Conservation (phyloP, 768 basidiomycete species). For the Auriscalpium vulgare region DNA sequence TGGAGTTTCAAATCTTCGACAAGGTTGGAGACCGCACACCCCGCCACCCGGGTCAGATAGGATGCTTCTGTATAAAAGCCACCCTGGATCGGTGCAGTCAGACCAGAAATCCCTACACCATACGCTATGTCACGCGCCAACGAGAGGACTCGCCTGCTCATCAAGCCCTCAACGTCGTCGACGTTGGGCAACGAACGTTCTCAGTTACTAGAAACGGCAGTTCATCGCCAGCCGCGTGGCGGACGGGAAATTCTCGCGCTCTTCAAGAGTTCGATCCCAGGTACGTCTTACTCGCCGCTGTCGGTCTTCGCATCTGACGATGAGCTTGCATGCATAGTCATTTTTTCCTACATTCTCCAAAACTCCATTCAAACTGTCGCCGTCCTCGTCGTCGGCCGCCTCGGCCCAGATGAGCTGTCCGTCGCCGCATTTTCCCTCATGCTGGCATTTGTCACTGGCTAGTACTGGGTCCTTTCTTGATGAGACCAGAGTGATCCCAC, state of each 20-base stretch:
- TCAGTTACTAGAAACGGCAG: constrained; percentile 6
- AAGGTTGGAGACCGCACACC: background rate
- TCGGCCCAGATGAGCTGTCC: constrained; percentile 64
- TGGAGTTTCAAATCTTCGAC: background rate
- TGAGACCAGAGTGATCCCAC: constrained; percentile 41
- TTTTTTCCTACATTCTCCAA: constrained; percentile 63
- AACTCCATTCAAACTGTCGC: constrained; percentile 66
- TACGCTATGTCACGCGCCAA: background rate
- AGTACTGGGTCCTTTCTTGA: constrained; percentile 31
- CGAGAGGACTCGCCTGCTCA: background rate
- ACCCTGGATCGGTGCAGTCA: background rate
- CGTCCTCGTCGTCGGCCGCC: constrained; percentile 53
- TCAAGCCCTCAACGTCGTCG: background rate
- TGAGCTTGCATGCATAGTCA: constrained; percentile 31
- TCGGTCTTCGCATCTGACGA: background rate
- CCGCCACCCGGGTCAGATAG: background rate
- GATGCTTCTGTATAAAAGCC: background rate
- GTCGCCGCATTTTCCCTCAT: constrained; percentile 68
- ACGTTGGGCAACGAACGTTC: background rate
- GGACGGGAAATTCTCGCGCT: constrained; percentile 9
- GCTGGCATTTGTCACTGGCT: constrained; percentile 73
- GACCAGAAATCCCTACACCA: background rate
- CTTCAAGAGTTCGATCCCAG: constrained; percentile 11
- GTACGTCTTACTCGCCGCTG: constrained; percentile 2
- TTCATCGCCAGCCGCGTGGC: constrained; percentile 9